These are phyloP conservation scores for Kickxella alabastrina DNA, from an alignment of 192 early-diverging fungal species.

Conservation along the genomic window DNA sequence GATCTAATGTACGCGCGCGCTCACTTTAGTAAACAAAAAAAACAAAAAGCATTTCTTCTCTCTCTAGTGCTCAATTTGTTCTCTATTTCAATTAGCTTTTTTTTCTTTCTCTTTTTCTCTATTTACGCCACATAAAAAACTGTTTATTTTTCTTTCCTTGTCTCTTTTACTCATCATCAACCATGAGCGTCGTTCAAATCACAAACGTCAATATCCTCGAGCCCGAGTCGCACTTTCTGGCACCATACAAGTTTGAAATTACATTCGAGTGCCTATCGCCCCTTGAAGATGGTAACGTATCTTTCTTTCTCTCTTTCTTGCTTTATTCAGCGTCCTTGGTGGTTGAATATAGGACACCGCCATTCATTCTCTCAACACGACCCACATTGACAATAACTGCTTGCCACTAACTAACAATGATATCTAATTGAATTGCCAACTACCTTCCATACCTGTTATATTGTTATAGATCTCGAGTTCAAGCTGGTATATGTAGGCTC, in stretches of 20 bases:
- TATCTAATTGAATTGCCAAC: no score
- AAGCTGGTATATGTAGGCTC: conserved; percentile 95
- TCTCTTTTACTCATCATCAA: neutral
- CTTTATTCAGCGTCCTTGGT: neutral
- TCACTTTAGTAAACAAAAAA: no score
- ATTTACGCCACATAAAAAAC: no score
- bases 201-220: conserved; percentile 80
- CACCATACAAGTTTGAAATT: conserved; percentile 88
- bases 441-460: no score
- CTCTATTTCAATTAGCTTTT: neutral
- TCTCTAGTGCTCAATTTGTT: no score
- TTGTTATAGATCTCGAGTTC: conserved; percentile 92
- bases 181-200: conserved; percentile 79
- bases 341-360: neutral
- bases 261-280: conserved; percentile 93
- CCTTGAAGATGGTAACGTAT: conserved; percentile 71
- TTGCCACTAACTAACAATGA: no score
- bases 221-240: conserved; percentile 78
- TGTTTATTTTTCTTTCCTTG: conserved; percentile 1
- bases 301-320: neutral
- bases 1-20: no score
- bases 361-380: no score
- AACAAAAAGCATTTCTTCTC: no score
- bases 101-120: neutral
- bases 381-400: no score